These are phyloP conservation scores for Trichoderma sp. DNA, from an alignment of 2,329 filamentous ascomycete species.

Conservation along the genomic window DNA sequence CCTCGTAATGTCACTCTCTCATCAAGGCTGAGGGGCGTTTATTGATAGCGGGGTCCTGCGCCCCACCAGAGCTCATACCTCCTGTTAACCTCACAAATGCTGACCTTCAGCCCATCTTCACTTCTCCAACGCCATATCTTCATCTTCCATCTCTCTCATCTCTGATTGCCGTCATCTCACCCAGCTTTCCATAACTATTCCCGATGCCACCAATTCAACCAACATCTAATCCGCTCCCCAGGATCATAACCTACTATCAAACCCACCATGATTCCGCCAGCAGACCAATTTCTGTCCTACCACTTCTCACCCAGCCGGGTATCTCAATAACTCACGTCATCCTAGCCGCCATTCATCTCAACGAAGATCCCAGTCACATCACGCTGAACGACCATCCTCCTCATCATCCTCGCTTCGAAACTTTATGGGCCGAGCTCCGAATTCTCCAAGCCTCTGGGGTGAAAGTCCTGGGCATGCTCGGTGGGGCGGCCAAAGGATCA, in stretches of 20 bases:
- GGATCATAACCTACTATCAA: constrained; percentile 59
- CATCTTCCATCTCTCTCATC: too few relatives aligned
- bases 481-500: constrained; percentile 78
- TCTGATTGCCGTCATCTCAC: too few relatives aligned
- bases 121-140: not conserved
- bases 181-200: too few relatives aligned
- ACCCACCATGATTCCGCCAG: constrained; percentile 54
- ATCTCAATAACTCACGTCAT: constrained; percentile 77
- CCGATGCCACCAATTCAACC: constrained; percentile 41
- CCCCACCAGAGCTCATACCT: constrained; percentile 20
- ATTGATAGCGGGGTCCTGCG: constrained; percentile 17
- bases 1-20: not conserved
- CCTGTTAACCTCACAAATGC: not conserved
- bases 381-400: constrained; percentile 82
- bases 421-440: constrained; percentile 78
- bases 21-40: not conserved
- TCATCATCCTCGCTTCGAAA: constrained; percentile 66
- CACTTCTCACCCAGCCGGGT: constrained; percentile 52
- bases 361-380: constrained; percentile 65
- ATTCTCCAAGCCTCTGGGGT: constrained; percentile 73
- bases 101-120: not conserved
- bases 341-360: constrained; percentile 83
- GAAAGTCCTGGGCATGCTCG: constrained; percentile 84
- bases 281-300: constrained; percentile 56
- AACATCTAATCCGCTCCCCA: constrained; percentile 44